Conservation (phyloP, 257 asterid genomes). For the Cruciata laevipes region DNA sequence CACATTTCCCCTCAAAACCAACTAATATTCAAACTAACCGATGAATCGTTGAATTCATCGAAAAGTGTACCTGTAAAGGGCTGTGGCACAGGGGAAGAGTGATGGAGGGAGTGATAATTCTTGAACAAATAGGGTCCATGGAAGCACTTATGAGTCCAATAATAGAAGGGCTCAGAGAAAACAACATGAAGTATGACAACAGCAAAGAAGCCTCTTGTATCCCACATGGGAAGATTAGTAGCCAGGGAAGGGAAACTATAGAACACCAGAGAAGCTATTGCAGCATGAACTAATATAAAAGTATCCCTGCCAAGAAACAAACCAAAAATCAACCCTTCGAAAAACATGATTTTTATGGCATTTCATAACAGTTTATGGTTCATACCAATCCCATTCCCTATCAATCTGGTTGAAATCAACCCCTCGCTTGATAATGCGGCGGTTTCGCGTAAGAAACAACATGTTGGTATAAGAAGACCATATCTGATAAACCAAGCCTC, state of each 20-base stretch:
- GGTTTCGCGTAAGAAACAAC: constrained; percentile 67
- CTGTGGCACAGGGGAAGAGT: constrained; percentile 73
- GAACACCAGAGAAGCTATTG: constrained; percentile 38
- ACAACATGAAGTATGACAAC: constrained; percentile 43
- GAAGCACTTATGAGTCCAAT: constrained; percentile 54
- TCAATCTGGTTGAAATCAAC: constrained; percentile 79
- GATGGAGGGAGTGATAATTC: constrained; percentile 69
- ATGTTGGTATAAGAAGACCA: constrained; percentile 66
- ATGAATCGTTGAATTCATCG: background rate
- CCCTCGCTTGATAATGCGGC: constrained; percentile 55
- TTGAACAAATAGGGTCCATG: constrained; percentile 54
- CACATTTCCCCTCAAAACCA: background rate
- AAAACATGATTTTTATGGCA: background rate
- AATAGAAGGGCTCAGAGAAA: constrained; percentile 74
- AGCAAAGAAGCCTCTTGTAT: constrained; percentile 43
- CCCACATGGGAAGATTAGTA: constrained; percentile 39
- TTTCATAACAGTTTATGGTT: background rate
- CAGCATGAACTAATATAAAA: constrained; percentile 66
- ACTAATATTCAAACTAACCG: background rate
- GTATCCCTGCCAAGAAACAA: constrained; percentile 57
- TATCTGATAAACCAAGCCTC: constrained; percentile 36
- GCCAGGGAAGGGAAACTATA: constrained; percentile 33
- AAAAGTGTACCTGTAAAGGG: constrained; percentile 56
- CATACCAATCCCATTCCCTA: constrained; percentile 75
- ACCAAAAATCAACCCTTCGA: background rate